phyloP scores from a whole-genome alignment of 371 early-diverging fungal genomes.

The Mucor racemosus region DNA sequence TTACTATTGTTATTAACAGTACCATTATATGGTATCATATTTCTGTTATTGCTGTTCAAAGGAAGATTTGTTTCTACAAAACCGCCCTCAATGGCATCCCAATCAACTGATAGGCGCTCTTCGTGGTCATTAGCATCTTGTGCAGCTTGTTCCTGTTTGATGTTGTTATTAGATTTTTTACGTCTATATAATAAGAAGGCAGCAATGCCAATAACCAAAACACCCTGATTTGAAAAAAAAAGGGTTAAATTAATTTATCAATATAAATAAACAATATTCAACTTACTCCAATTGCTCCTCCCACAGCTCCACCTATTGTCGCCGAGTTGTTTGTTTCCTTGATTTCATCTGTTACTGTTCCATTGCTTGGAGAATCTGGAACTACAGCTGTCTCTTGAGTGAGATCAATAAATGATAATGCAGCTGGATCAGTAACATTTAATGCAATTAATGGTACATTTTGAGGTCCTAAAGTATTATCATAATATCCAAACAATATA shows the following conservation, averaged over 20 bases:
- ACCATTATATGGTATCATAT: not conserved
- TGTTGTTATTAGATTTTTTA: not conserved
- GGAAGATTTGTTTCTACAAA: not conserved
- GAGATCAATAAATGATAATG: not conserved
- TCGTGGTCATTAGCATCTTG: not conserved
- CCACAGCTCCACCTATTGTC: not conserved
- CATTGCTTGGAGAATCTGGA: not conserved
- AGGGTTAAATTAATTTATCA: not conserved
- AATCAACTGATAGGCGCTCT: not conserved
- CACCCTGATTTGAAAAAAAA: not conserved
- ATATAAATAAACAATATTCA: not conserved
- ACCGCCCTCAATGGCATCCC: not conserved
- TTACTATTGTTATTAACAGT: not conserved
- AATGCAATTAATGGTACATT: not conserved
- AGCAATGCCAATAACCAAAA: not conserved
- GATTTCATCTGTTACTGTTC: not conserved
- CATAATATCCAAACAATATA: not conserved
- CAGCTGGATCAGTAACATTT: not conserved
- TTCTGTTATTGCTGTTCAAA: not conserved
- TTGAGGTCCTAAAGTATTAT: not conserved
- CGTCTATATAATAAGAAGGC: not conserved
- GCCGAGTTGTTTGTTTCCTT: not conserved
- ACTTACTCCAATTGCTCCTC: not conserved
- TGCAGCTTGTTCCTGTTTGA: not conserved
- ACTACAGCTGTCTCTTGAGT: not conserved